A percentile compares a stretch with the other conserved stretches of the same genome.
Conservation (phyloP, 805 yeast genomes). For the Wickerhamomyces mucosus region DNA sequence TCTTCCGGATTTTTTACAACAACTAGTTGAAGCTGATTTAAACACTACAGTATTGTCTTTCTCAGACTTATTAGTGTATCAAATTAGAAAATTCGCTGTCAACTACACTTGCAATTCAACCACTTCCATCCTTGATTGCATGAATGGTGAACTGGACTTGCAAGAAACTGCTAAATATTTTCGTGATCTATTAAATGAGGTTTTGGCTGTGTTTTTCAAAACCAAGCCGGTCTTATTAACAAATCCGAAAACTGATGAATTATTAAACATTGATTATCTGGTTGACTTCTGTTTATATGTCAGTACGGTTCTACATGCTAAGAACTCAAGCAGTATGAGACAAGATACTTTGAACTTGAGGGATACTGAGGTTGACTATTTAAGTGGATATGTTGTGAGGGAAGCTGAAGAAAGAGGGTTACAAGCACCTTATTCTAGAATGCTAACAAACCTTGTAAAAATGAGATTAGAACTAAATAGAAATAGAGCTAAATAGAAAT, state of each 20-base stretch:
- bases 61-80: constrained; percentile 45
- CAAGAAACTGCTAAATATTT: constrained; percentile 32
- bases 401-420: constrained; percentile 39
- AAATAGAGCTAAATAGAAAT: too few species aligned
- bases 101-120: constrained; percentile 81
- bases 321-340: constrained; percentile 45
- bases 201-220: constrained; percentile 21
- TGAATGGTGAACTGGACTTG: constrained; percentile 66
- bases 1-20: constrained; percentile 15
- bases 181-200: constrained; percentile 24
- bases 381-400: constrained; percentile 69
- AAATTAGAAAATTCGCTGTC: constrained; percentile 65
- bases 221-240: constrained; percentile 23
- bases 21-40: constrained; percentile 21
- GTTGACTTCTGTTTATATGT: constrained; percentile 26
- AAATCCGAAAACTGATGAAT: constrained; percentile 11
- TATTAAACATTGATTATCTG: constrained; percentile 24
- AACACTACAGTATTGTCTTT: constrained; percentile 27
- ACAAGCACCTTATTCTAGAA: constrained; percentile 22
- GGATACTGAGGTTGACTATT: constrained; percentile 69
- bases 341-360: constrained; percentile 44
- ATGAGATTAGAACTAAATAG: constrained; percentile 20
- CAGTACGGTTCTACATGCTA: constrained; percentile 37
- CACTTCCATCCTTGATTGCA: constrained; percentile 68
- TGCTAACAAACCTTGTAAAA: constrained; percentile 25